Evolutionary conservation across 1,139 yeast species (phyloP).

Genomic region (Protomyces pachydermus): DNA sequence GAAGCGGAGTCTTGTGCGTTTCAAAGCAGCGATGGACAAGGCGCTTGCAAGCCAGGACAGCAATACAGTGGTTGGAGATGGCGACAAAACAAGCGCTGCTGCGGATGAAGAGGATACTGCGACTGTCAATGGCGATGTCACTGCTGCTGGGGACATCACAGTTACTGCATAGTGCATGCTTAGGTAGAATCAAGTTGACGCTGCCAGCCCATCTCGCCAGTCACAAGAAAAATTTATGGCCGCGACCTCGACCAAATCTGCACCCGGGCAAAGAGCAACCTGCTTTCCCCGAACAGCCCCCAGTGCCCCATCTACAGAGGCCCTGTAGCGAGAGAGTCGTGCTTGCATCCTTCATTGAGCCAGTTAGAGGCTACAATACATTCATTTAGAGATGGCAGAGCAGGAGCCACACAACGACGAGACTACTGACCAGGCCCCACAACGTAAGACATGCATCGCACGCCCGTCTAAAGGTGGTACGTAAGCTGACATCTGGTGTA

Average conservation of each 20-base stretch:
- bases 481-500: not conserved
- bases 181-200: not conserved
- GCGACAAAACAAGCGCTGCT: not conserved
- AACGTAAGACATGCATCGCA: not conserved
- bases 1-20: conserved; percentile 10
- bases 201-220: no score
- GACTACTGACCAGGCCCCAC: not conserved
- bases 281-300: no score
- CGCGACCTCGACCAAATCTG: no score
- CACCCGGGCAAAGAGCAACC: no score
- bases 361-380: no score
- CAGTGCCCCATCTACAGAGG: no score
- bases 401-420: no score
- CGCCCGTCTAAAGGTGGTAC: no score
- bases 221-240: no score
- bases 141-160: not conserved
- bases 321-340: no score
- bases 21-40: conserved; percentile 10
- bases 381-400: no score
- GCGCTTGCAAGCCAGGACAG: not conserved
- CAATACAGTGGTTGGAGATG: not conserved
- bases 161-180: not conserved
- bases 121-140: not conserved
- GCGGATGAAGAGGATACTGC: not conserved
- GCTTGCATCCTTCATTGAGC: no score